Conservation (phyloP, 768 basidiomycete species). For the Panellus pusillus region DNA sequence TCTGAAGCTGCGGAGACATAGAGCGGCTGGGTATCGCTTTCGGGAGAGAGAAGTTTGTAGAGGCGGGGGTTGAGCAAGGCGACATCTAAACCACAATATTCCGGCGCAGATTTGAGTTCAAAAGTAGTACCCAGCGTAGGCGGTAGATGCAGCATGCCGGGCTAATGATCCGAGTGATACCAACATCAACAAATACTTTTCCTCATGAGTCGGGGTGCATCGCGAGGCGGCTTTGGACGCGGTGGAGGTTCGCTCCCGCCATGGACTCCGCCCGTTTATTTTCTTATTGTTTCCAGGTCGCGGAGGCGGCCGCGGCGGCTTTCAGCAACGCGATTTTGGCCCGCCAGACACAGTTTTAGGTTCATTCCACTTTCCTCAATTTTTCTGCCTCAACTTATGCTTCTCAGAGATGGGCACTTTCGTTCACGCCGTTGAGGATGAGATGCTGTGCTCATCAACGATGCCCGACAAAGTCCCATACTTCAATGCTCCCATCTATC, state of each 20-base stretch:
- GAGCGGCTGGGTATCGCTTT: slow-evolving; percentile 1
- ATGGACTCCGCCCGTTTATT: not conserved
- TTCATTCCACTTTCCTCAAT: slow-evolving; percentile 29
- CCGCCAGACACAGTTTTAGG: slow-evolving; percentile 82
- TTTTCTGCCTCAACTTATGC: slow-evolving; percentile 11
- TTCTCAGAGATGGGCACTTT: slow-evolving; percentile 88
- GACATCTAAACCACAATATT: slow-evolving; percentile 6
- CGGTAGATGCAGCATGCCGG: slow-evolving; percentile 3
- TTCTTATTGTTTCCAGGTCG: slow-evolving; percentile 45
- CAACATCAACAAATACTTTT: slow-evolving; percentile 4
- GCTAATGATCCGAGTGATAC: too few relatives aligned
- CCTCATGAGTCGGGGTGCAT: slow-evolving; percentile 53
- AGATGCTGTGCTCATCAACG: slow-evolving; percentile 92
- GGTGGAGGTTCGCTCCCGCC: slow-evolving; percentile 43
- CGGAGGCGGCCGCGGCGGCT: slow-evolving; percentile 70
- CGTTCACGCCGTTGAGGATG: slow-evolving; percentile 93
- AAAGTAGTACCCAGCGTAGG: not conserved
- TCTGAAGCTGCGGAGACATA: slow-evolving; percentile 14
- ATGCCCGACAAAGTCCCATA: slow-evolving; percentile 92
- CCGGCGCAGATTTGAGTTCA: slow-evolving; percentile 4
- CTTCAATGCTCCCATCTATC: slow-evolving; percentile 98
- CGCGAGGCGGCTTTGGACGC: slow-evolving; percentile 46
- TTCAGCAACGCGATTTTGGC: slow-evolving; percentile 68
- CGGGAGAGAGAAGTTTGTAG: slow-evolving; percentile 3
- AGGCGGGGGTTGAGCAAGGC: slow-evolving; percentile 7